Base-by-base conservation (phyloP, 208 protist species). In the Borovskyia barvae region DNA sequence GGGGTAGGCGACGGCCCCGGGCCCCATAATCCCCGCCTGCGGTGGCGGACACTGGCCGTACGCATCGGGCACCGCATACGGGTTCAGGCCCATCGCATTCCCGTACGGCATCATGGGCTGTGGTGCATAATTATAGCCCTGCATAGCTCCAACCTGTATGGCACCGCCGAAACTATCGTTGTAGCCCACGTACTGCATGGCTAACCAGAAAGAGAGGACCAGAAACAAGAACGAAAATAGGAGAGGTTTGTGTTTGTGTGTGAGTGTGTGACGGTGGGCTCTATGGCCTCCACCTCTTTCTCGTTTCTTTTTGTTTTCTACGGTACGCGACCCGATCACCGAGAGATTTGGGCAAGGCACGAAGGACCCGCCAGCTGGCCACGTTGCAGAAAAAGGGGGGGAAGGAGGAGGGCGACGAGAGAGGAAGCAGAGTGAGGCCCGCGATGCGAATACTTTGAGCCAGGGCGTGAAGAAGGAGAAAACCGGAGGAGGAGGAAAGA, bases 141-240 rank as follows among this genome's bases (percentile, higher is more conserved):
- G 40, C 19, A 36, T n/a, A 25, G 29, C 22, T 61, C 12, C 20
- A 1, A 2, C 14, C 41, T 15, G 24, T 28, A 26, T 35, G 40
- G 33, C 48, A 19, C 54, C 63, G n/a, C 29, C 39, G 40, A 63
- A 63, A 5, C 37, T 32, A 22, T 69, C 46, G n/a, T 55, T 39
- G 37, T 69, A 56, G 12, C 64, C 65, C 8, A 47, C 49, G 56
- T 65, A 72, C 49, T 50, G 53, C 52, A 60, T 66, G 33, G 28
- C 32, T 24, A 15, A 43, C 9, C 25, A 43, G 26, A 43, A 28
- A 35, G 37, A 47, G 19, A 11, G 47, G 26, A 8, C 5, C n/a
- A 47, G 19, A 58, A 19, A 6, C 3, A 53, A 20, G 39, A 37
- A 53, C 6, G 29, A 53, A 39, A 32, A 39, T 25, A 17, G 29